phyloP scores from a whole-genome alignment of 768 basidiomycete genomes.

The Boletus reticulatus region DNA sequence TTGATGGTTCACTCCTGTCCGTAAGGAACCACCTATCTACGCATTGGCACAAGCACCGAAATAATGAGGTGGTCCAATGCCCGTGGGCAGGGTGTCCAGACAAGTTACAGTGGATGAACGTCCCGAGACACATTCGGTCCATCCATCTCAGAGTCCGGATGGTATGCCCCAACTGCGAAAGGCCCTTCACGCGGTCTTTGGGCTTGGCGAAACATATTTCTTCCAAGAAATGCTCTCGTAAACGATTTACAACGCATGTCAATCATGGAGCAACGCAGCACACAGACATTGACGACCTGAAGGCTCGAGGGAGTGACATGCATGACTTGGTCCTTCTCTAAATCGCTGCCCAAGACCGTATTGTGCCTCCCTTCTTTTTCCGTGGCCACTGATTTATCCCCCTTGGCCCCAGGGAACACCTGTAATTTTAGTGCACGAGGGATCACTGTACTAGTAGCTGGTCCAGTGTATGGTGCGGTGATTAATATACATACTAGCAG shows the following conservation, averaged over 20 bases:
- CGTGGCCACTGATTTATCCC: no score
- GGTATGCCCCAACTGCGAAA: slow-evolving; percentile 7
- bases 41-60: slow-evolving; percentile 4
- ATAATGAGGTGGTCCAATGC: neutral
- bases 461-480: no score
- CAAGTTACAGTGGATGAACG: slow-evolving; percentile 6
- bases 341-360: neutral
- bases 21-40: slow-evolving; percentile 2
- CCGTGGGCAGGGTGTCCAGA: slow-evolving; percentile 7
- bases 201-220: slow-evolving; percentile 10
- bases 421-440: no score
- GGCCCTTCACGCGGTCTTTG: slow-evolving; percentile 9
- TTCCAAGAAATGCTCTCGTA: slow-evolving; percentile 8
- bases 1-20: neutral
- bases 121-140: slow-evolving; percentile 10
- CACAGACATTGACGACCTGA: neutral
- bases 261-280: neutral
- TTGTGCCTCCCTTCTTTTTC: neutral
- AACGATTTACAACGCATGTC: neutral
- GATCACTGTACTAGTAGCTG: no score
- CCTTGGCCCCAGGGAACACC: no score
- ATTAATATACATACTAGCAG: no score
- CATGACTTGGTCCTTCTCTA: neutral
- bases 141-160: slow-evolving; percentile 8
- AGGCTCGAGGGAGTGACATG: neutral